Conservation (phyloP, 2,329 filamentous ascomycete genomes). For the Calcarisporium arbuscula region DNA sequence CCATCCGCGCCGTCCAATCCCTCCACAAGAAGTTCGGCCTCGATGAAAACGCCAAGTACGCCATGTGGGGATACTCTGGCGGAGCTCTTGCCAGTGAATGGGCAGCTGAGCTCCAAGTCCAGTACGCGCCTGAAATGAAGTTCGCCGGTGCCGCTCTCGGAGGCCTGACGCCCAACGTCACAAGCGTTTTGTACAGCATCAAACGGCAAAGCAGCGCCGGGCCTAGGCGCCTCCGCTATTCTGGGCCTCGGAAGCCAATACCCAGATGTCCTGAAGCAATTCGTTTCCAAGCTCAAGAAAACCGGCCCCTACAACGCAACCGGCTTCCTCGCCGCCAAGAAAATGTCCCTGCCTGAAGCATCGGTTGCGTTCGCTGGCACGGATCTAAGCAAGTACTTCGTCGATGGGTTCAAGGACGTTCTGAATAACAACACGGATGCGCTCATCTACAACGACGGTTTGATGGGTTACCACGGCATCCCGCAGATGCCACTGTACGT, state of each 20-base stretch:
- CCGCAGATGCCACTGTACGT: too few species aligned
- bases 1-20: slow-evolving; percentile 32
- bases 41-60: slow-evolving; percentile 23
- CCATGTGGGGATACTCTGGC: slow-evolving; percentile 36
- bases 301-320: too few species aligned
- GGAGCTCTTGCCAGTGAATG: slow-evolving; percentile 16
- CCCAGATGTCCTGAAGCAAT: slow-evolving; percentile 13
- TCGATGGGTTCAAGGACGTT: too few species aligned
- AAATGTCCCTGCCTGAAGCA: too few species aligned
- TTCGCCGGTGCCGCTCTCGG: slow-evolving; percentile 20
- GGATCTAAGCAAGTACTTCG: too few species aligned
- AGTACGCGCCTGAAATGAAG: slow-evolving; percentile 17
- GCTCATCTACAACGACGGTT: too few species aligned
- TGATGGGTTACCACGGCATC: too few species aligned
- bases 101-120: slow-evolving; percentile 19
- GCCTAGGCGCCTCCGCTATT: slow-evolving; percentile 16
- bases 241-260: slow-evolving; percentile 18
- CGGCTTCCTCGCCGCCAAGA: too few species aligned
- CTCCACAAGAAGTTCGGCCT: slow-evolving; percentile 22
- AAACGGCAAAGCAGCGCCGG: slow-evolving; percentile 12
- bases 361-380: too few species aligned
- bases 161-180: slow-evolving; percentile 15
- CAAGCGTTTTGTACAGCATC: slow-evolving; percentile 9
- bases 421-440: too few species aligned
- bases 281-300: too few species aligned